A percentile compares a stretch with the other conserved stretches of the same genome.
phyloP scores from a whole-genome alignment of 2,329 filamentous ascomycete species.

The Blumeriella jaapii region DNA sequence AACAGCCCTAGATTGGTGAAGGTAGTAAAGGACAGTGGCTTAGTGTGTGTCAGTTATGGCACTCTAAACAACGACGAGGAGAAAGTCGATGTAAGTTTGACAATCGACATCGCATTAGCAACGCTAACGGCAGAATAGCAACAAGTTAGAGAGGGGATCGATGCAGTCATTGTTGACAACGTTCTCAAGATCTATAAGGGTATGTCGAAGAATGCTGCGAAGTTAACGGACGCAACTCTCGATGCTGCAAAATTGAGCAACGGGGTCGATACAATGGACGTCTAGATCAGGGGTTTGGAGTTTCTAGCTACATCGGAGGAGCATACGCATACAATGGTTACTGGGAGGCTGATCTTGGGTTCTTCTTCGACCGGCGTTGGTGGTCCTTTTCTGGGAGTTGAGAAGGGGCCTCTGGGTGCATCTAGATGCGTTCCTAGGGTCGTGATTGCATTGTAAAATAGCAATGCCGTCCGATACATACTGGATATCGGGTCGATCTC shows the following conservation, averaged over 20 bases:
- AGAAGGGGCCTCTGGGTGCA: not conserved
- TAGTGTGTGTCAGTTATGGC: slow-evolving; percentile 96
- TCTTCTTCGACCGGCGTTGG: not conserved
- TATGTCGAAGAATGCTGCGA: slow-evolving; percentile 33
- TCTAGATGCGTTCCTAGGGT: too few species aligned
- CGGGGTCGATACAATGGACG: slow-evolving; percentile 1
- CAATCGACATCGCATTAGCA: not conserved
- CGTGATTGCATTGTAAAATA: too few species aligned
- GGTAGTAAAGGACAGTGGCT: slow-evolving; percentile 85
- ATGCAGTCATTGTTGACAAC: slow-evolving; percentile 94
- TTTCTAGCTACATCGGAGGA: not conserved
- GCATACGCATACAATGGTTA: slow-evolving; percentile 1
- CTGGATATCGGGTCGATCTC: too few species aligned
- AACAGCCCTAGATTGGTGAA: slow-evolving; percentile 79
- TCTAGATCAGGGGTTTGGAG: not conserved
- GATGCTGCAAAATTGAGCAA: slow-evolving; percentile 3
- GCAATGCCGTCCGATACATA: too few species aligned
- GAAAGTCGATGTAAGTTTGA: slow-evolving; percentile 66
- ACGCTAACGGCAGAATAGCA: slow-evolving; percentile 12
- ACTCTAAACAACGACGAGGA: slow-evolving; percentile 74
- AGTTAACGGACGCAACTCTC: slow-evolving; percentile 4
- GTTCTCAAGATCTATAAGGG: slow-evolving; percentile 89
- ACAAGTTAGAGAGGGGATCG: slow-evolving; percentile 91
- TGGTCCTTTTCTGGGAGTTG: slow-evolving; percentile 3
- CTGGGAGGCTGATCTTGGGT: not conserved